These are phyloP conservation scores for Backusella mclennaniae DNA, from an alignment of 192 early-diverging fungal species.

Conservation along the genomic window DNA sequence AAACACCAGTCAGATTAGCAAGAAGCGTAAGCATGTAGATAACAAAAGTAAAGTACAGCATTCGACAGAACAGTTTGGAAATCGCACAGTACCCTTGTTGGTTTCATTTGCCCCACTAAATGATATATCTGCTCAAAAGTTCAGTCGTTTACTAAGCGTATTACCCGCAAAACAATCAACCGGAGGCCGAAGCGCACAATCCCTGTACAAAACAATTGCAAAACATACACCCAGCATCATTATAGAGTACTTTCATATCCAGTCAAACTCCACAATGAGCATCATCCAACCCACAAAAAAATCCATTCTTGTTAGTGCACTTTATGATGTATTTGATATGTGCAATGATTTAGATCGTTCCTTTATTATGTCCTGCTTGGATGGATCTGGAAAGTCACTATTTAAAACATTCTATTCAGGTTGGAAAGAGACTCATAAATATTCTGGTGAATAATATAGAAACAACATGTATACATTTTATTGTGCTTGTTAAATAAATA, in stretches of 20 bases:
- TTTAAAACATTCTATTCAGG: slow-evolving; percentile 50
- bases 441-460: slow-evolving; percentile 48
- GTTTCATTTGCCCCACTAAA: slow-evolving; percentile 34
- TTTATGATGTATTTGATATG: slow-evolving; percentile 64
- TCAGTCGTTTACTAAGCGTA: slow-evolving; percentile 13
- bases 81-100: slow-evolving; percentile 25
- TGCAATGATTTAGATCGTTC: slow-evolving; percentile 65
- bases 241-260: slow-evolving; percentile 59
- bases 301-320: slow-evolving; percentile 47
- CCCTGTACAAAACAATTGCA: slow-evolving; percentile 32
- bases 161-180: slow-evolving; percentile 15
- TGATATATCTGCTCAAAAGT: slow-evolving; percentile 23
- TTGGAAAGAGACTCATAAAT: slow-evolving; percentile 53
- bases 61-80: not conserved
- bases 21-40: slow-evolving; percentile 5
- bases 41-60: slow-evolving; percentile 12
- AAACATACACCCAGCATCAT: slow-evolving; percentile 52
- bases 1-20: not conserved
- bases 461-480: not conserved
- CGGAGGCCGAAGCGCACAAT: not conserved
- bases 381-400: slow-evolving; percentile 49
- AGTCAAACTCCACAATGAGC: slow-evolving; percentile 44
- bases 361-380: slow-evolving; percentile 61
- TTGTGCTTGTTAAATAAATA: too few species aligned
- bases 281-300: slow-evolving; percentile 41